Percentiles rank a stretch among this genome's conserved stretches.
These are phyloP conservation scores for Nigrograna mackinnonii DNA, from an alignment of 2,329 filamentous ascomycete genomes.

Conservation along the genomic window DNA sequence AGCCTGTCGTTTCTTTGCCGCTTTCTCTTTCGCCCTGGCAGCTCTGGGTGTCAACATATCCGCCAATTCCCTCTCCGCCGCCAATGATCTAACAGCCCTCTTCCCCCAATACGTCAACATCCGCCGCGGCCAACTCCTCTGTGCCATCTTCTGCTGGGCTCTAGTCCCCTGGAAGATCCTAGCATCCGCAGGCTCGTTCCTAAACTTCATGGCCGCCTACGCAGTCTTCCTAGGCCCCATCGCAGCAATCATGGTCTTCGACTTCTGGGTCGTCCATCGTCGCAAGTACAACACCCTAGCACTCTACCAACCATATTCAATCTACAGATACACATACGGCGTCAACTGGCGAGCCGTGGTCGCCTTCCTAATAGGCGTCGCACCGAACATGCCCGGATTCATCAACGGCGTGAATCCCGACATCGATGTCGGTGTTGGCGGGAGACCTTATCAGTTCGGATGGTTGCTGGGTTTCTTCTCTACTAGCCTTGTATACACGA, in stretches of 20 bases:
- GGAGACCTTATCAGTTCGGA: constrained; percentile 65
- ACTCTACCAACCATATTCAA: constrained; percentile 54
- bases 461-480: constrained; percentile 66
- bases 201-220: constrained; percentile 68
- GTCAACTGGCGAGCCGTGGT: constrained; percentile 64
- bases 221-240: constrained; percentile 68
- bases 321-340: constrained; percentile 57
- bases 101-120: constrained; percentile 59
- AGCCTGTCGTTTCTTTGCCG: constrained; percentile 45
- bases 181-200: constrained; percentile 43
- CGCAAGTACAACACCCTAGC: constrained; percentile 55
- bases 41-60: constrained; percentile 58
- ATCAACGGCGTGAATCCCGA: constrained; percentile 45
- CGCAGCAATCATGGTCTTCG: constrained; percentile 61
- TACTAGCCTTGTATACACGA: constrained; percentile 60
- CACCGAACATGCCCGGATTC: constrained; percentile 61
- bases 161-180: constrained; percentile 54
- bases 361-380: constrained; percentile 61
- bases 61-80: constrained; percentile 57
- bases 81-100: constrained; percentile 58
- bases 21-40: constrained; percentile 51
- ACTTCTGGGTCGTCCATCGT: constrained; percentile 62
- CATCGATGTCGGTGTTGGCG: constrained; percentile 51
- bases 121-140: constrained; percentile 52
- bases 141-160: constrained; percentile 47